phyloP scores from a whole-genome alignment of 306 rosid species.

The Senna siamea region DNA sequence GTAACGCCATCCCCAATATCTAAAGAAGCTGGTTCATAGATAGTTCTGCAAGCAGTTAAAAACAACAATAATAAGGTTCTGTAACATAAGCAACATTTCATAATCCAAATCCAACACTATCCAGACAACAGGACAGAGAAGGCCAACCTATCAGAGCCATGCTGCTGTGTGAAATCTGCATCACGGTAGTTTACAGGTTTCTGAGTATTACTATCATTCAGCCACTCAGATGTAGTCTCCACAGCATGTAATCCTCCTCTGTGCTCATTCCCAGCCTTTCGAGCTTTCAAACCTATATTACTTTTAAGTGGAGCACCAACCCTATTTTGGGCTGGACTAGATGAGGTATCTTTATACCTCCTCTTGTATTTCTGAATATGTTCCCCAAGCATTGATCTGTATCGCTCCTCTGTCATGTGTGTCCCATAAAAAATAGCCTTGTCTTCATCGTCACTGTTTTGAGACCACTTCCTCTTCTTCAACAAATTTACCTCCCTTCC shows the following conservation, averaged over 20 bases:
- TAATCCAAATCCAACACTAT: slow-evolving; percentile 10
- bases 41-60: slow-evolving; percentile 58
- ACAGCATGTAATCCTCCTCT: slow-evolving; percentile 61
- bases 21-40: slow-evolving; percentile 83
- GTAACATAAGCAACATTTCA: slow-evolving; percentile 8
- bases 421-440: slow-evolving; percentile 58
- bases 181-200: slow-evolving; percentile 63
- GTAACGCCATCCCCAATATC: slow-evolving; percentile 88
- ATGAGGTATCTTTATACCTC: slow-evolving; percentile 76
- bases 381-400: slow-evolving; percentile 93
- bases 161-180: slow-evolving; percentile 46
- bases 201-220: slow-evolving; percentile 55
- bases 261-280: slow-evolving; percentile 64
- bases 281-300: slow-evolving; percentile 57
- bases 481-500: slow-evolving; percentile 58
- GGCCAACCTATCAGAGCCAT: slow-evolving; percentile 65
- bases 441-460: slow-evolving; percentile 71
- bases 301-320: slow-evolving; percentile 53
- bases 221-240: slow-evolving; percentile 72
- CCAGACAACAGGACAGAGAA: slow-evolving; percentile 41
- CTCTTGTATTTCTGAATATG: slow-evolving; percentile 87
- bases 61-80: slow-evolving; percentile 14
- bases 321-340: slow-evolving; percentile 60
- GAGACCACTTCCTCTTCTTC: slow-evolving; percentile 68
- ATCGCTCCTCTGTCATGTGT: slow-evolving; percentile 76